Percentiles rank a stretch among this genome's conserved stretches.
These are phyloP conservation scores for Termitomyces sp. DNA, from an alignment of 768 basidiomycete genomes.

Conservation along the genomic window DNA sequence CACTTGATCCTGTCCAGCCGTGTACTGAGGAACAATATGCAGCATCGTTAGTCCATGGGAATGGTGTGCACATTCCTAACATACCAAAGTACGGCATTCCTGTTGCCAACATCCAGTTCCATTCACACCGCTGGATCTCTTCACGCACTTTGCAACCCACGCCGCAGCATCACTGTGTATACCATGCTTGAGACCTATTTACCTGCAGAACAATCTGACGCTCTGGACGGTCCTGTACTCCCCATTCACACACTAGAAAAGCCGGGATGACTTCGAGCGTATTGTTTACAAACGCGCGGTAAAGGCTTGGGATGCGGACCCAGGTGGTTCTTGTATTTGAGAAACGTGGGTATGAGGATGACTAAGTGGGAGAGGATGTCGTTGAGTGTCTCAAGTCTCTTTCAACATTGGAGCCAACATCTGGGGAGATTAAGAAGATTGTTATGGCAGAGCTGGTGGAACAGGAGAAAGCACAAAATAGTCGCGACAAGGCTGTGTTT, in stretches of 20 bases:
- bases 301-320: slow-evolving; percentile 87
- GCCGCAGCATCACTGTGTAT: slow-evolving; percentile 85
- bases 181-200: slow-evolving; percentile 57
- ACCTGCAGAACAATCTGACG: slow-evolving; percentile 67
- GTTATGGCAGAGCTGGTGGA: slow-evolving; percentile 18
- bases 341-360: no score
- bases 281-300: slow-evolving; percentile 78
- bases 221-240: slow-evolving; percentile 83
- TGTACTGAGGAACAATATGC: slow-evolving; percentile 42
- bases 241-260: slow-evolving; percentile 91
- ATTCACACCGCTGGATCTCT: slow-evolving; percentile 77
- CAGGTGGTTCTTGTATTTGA: slow-evolving; percentile 75
- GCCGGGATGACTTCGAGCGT: slow-evolving; percentile 92
- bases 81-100: slow-evolving; percentile 64
- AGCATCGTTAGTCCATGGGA: slow-evolving; percentile 56
- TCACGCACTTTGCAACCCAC: slow-evolving; percentile 78
- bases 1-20: slow-evolving; percentile 5
- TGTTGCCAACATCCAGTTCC: slow-evolving; percentile 78
- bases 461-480: neutral
- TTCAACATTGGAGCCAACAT: slow-evolving; percentile 17
- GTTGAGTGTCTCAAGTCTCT: slow-evolving; percentile 32
- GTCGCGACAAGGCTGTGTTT: no score
- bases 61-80: slow-evolving; percentile 49
- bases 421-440: slow-evolving; percentile 23
- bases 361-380: slow-evolving; percentile 70